Conservation (phyloP, 1,284 basidiomycete genomes). For the Coniferiporia sulphurascens region DNA sequence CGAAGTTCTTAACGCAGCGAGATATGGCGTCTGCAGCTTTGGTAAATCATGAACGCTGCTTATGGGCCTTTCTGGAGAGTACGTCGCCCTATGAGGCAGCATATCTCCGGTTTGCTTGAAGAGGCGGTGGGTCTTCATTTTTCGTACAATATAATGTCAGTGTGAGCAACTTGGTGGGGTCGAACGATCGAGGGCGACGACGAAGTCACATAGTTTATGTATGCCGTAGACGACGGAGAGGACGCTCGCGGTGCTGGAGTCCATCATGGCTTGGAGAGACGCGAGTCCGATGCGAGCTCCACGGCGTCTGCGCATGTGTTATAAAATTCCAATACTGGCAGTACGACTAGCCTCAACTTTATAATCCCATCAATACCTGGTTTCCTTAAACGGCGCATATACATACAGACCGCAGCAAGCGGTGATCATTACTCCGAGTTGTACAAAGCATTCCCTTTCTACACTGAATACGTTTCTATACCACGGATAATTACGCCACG, state of each 20-base stretch:
- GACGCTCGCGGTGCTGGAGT: no score
- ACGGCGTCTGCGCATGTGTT: neutral
- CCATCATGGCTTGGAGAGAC: no score
- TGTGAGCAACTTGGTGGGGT: no score
- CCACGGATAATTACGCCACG: constrained; percentile 18
- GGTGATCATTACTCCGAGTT: no score
- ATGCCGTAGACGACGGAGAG: no score
- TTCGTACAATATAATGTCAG: neutral
- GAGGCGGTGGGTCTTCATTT: neutral
- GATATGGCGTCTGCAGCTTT: constrained; percentile 10
- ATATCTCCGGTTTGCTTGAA: neutral
- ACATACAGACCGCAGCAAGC: neutral
- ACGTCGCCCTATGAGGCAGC: neutral
- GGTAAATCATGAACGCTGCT: constrained; percentile 3
- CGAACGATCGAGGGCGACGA: no score
- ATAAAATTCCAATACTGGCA: no score
- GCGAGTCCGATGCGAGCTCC: neutral
- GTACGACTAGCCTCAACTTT: neutral
- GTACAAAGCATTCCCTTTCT: neutral
- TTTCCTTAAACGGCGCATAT: neutral
- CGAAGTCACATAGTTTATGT: no score
- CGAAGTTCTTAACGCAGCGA: constrained; percentile 2
- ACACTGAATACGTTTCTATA: constrained; percentile 17
- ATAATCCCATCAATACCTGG: neutral
- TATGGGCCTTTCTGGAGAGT: constrained; percentile 7